Evolutionary conservation across 2,329 filamentous ascomycete genomes (phyloP).

Genomic region (Dactylellina sp.): DNA sequence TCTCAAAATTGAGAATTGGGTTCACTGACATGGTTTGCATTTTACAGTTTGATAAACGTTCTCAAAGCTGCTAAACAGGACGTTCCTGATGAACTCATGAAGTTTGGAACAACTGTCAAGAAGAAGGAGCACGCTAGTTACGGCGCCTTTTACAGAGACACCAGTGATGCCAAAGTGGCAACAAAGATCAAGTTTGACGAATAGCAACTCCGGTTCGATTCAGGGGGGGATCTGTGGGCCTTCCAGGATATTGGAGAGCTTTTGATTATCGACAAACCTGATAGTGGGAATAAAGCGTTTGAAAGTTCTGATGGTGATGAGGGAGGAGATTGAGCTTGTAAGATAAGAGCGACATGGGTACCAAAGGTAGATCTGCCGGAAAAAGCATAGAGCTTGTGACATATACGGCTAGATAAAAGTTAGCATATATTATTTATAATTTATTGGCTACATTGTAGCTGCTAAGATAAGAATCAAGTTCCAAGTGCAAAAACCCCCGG

Average conservation of each 20-base stretch:
- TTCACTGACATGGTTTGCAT: constrained; percentile 65
- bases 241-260: constrained; percentile 23
- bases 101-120: constrained; percentile 98
- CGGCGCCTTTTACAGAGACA: constrained; percentile 94
- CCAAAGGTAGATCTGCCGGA: not conserved
- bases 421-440: constrained; percentile 22
- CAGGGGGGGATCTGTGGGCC: constrained; percentile 26
- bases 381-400: constrained; percentile 19
- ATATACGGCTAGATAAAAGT: constrained; percentile 32
- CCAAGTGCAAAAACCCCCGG: no score
- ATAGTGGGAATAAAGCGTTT: not conserved
- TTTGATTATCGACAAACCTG: constrained; percentile 14
- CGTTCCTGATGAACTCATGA: constrained; percentile 89
- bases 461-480: no score
- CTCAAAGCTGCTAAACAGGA: constrained; percentile 91
- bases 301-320: not conserved
- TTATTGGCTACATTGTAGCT: not conserved
- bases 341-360: constrained; percentile 9
- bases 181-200: constrained; percentile 61
- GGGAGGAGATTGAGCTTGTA: constrained; percentile 19
- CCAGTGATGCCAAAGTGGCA: constrained; percentile 69
- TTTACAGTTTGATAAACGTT: constrained; percentile 79
- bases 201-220: constrained; percentile 49
- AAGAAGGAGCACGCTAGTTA: constrained; percentile 98
- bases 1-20: constrained; percentile 57